phyloP scores from a whole-genome alignment of 2,329 filamentous ascomycete species.

The Cordyceps militaris region DNA sequence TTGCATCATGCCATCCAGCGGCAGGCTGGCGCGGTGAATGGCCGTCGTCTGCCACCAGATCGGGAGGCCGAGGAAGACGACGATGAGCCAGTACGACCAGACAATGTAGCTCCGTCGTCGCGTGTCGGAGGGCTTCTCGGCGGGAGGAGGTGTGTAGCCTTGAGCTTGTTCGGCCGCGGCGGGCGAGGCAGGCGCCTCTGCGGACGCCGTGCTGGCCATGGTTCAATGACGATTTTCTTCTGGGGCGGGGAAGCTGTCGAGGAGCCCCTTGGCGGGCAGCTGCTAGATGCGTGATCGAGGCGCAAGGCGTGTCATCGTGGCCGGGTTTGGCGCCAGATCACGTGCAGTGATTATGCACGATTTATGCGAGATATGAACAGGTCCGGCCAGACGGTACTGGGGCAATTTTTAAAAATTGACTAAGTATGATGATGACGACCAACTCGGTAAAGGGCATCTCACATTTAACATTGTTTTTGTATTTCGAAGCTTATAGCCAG shows the following conservation, averaged over 20 bases:
- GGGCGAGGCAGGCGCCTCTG: neutral
- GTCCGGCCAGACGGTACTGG: neutral
- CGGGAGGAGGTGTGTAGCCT: conserved; percentile 49
- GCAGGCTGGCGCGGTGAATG: conserved; percentile 80
- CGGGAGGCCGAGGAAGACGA: conserved; percentile 75
- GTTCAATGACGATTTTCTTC: neutral
- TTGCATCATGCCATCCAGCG: conserved; percentile 75
- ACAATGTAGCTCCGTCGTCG: conserved; percentile 69
- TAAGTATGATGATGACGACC: neutral
- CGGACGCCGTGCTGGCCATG: neutral
- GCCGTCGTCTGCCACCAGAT: conserved; percentile 96
- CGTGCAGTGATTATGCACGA: neutral
- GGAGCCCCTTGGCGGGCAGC: neutral
- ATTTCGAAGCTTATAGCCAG: too few species aligned
- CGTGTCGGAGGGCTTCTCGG: conserved; percentile 65
- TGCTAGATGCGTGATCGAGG: neutral
- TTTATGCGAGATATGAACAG: neutral
- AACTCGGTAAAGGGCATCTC: too few species aligned
- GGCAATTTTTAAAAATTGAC: neutral
- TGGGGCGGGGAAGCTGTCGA: conserved; percentile 1
- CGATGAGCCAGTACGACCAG: conserved; percentile 83
- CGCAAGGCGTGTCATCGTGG: conserved; percentile 1
- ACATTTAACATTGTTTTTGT: too few species aligned
- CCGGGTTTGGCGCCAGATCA: neutral
- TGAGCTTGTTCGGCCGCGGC: conserved; percentile 13